Base-by-base conservation (phyloP, 495 filamentous ascomycete genomes). In the Podospora pseudopauciseta region DNA sequence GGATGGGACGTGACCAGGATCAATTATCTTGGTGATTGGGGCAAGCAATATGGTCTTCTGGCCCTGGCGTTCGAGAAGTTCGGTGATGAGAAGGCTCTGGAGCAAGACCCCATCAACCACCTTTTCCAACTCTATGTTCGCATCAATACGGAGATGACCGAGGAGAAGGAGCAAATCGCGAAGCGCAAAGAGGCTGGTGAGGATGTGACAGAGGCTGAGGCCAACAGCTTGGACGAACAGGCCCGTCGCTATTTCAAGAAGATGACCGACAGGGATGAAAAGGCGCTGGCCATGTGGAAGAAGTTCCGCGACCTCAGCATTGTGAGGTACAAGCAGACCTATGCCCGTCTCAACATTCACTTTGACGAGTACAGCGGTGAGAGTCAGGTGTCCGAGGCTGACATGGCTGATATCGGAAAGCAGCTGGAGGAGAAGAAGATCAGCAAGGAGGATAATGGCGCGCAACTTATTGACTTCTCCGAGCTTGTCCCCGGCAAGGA, bases 311-410 rank as follows among this genome's bases (percentile, higher is more conserved):
- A 96, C 58, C 85, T 99, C 59, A 93, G 90, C 79, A 97, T 97
- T 71, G 82, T 86, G 67, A 89, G 90, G 74, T 97, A 97, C 81
- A 89, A 91, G 78, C 73, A 77, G 5, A 83, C 77, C 0, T 79
- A 79, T 63, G 77, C 74, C 59, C 77, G 77, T 65, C 72, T 79
- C 20, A 97, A 97, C 80, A 97, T 99, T 75, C 84, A 88, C 67
- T 99, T 94, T 73, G 94, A 97, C 76, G 89, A 92, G 64, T 99
- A 99, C 82, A 91, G 90, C 44, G 94, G 94, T 44, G 95, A 99
- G 80, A 94, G 91, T n/a, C 92, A 96, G 75, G 91, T 99, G 63
- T 86, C 87, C 66, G 86, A 90, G 70, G 91, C 92, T 74, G 88
- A 87, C 69, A 97, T 99, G 92, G 86, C 89, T 55, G 80, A 81